phyloP scores from a whole-genome alignment of 805 yeast genomes.

The Diddensiella transvaalensis region DNA sequence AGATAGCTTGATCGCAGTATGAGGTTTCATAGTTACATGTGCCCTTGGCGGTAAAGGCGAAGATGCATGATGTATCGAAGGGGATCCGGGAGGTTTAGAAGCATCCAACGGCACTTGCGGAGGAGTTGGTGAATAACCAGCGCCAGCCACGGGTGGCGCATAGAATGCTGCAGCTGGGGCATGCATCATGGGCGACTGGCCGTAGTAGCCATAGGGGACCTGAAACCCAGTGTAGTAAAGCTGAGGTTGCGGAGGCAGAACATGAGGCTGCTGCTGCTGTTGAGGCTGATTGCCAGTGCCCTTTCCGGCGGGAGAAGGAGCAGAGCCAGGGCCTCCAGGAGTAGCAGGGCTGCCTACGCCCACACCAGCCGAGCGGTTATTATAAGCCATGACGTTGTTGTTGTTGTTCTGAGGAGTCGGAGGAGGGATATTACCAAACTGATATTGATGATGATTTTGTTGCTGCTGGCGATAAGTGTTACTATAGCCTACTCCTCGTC shows the following conservation, averaged over 20 bases:
- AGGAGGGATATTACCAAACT: slow-evolving; percentile 4
- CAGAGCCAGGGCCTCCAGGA: slow-evolving; percentile 9
- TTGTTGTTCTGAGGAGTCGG: neutral
- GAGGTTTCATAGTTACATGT: slow-evolving; percentile 6
- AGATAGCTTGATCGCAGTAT: slow-evolving; percentile 26
- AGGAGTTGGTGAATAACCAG: slow-evolving; percentile 1
- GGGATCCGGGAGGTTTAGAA: neutral
- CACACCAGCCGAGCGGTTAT: slow-evolving; percentile 3
- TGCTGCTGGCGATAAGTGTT: too few relatives aligned
- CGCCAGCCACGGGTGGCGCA: slow-evolving; percentile 2
- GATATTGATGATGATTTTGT: too few relatives aligned
- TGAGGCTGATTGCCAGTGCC: slow-evolving; percentile 1
- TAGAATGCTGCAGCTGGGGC: neutral
- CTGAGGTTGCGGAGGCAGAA: neutral
- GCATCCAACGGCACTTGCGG: slow-evolving; percentile 1
- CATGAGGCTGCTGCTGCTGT: neutral
- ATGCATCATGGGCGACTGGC: slow-evolving; percentile 5
- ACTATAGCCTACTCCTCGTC: too few relatives aligned
- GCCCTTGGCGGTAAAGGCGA: slow-evolving; percentile 3
- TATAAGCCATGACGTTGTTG: slow-evolving; percentile 1
- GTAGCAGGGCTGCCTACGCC: slow-evolving; percentile 8
- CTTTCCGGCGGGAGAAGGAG: too few relatives aligned
- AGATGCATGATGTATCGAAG: slow-evolving; percentile 1
- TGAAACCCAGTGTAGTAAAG: slow-evolving; percentile 6
- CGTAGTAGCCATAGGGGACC: slow-evolving; percentile 9